Base-by-base conservation (phyloP, 345 rosid genomes). In the Limnanthes douglasii region DNA sequence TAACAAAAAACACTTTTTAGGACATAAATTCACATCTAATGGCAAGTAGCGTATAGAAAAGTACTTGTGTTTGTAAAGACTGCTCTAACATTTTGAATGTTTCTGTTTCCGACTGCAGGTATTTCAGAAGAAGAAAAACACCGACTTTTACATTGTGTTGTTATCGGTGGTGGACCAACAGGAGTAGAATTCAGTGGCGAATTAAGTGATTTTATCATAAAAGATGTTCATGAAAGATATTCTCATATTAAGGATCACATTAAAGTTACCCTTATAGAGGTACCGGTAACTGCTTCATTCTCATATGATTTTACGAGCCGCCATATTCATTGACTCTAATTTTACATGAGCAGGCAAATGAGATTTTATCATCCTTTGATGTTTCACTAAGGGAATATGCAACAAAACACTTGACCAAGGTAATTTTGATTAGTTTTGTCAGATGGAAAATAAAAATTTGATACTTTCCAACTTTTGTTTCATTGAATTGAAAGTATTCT, bases 121-220 rank as follows among this genome's bases (percentile, higher is more conserved):
- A 64, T 78, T 42, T 50, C 80, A 2, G 76, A 61, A 46, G 88
- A 61, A 15, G 98, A 90, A 51, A 90, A 62, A 76, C 66, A 60
- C 34, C 77, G 88, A 21, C 62, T 90, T 34, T 34, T 90, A 50
- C 96, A 85, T 39, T 84, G 86, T 23, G 96, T 80, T 37, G 81
- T 90, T 12, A 72, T 90, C 28, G 98, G 98, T 34, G 98, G 98
- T 37, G 94, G 98, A 3, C 96, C 96, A 0, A 84, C 98, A 8
- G 93, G 98, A n/a, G 96, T 85, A 2, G 98, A 90, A 59, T 85
- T 90, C 7, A 90, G 94, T 5, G 85, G 93, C 39, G 96, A 90
- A 56, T 42, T 90, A 64, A 85, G 98, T 62, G 96, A 84, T 69
- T 90, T 90, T 45, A 90, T 90, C 58, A 52, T 61, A 77, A 80